Conservation (phyloP, 1,284 basidiomycete species). For the Meira miltonrushii region DNA sequence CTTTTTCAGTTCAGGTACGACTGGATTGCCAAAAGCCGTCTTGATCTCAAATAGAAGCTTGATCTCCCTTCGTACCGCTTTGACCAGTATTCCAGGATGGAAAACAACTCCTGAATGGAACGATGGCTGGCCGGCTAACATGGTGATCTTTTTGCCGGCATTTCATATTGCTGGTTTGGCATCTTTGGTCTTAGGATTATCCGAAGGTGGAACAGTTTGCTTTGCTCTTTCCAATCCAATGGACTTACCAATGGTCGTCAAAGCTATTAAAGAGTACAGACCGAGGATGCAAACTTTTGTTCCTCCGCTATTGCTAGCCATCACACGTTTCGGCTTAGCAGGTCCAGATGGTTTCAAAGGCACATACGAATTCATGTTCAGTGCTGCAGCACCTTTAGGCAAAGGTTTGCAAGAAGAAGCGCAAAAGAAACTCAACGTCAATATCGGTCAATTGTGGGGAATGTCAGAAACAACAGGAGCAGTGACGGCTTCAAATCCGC, state of each 20-base stretch:
- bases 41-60: not conserved
- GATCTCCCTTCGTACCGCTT: not conserved
- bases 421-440: not conserved
- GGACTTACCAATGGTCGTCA: not conserved
- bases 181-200: not conserved
- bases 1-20: constrained; percentile 1
- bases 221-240: not conserved
- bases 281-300: not conserved
- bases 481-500: not conserved
- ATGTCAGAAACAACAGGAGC: constrained; percentile 2
- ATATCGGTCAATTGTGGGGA: not conserved
- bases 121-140: not conserved
- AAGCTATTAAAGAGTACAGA: too few species aligned
- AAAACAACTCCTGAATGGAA: too few species aligned
- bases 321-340: not conserved
- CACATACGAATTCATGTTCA: not conserved
- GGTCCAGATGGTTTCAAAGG: not conserved
- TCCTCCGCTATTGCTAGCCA: not conserved
- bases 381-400: not conserved
- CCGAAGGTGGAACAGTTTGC: not conserved
- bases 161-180: not conserved
- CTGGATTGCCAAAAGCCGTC: not conserved
- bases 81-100: not conserved
- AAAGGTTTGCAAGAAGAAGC: not conserved
- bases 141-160: not conserved